A percentile compares a stretch with the other conserved stretches of the same genome.
phyloP scores from a whole-genome alignment of 1,284 basidiomycete genomes.

The Ustilago loliicola region DNA sequence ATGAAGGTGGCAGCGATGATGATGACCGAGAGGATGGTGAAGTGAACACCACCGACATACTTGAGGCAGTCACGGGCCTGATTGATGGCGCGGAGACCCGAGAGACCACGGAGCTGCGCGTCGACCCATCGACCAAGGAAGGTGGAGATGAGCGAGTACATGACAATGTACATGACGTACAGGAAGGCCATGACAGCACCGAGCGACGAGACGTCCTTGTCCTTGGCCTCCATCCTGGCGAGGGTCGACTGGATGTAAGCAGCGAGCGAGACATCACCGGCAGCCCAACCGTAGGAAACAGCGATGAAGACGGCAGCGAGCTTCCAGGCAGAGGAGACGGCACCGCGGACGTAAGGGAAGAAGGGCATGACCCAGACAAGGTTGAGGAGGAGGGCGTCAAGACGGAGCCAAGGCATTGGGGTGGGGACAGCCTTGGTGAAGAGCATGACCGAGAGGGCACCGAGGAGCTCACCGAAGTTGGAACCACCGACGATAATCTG shows the following conservation, averaged over 20 bases:
- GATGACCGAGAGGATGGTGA: conserved; percentile 68
- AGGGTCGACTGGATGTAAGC: conserved; percentile 71
- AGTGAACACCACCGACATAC: conserved; percentile 69
- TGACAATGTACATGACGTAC: conserved; percentile 57
- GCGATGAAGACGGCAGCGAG: conserved; percentile 67
- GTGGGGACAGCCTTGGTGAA: conserved; percentile 67
- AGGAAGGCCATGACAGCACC: conserved; percentile 71
- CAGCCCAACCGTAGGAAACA: conserved; percentile 71
- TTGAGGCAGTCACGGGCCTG: conserved; percentile 60
- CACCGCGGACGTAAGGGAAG: conserved; percentile 57
- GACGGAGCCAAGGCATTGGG: conserved; percentile 69
- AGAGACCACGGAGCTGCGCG: conserved; percentile 41
- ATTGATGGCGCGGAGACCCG: conserved; percentile 44
- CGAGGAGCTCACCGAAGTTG: conserved; percentile 70
- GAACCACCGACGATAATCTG: conserved; percentile 64
- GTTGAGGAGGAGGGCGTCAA: conserved; percentile 69
- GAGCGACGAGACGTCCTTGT: conserved; percentile 69
- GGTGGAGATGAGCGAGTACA: conserved; percentile 70
- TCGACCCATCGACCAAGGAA: conserved; percentile 71
- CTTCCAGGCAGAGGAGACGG: conserved; percentile 60
- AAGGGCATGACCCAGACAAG: conserved; percentile 71
- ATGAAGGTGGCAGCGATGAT: conserved; percentile 70
- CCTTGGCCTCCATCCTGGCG: conserved; percentile 65
- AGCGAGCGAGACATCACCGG: conserved; percentile 71
- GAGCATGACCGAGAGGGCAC: conserved; percentile 69